These are phyloP conservation scores for Leucaena leucocephala DNA, from an alignment of 306 rosid genomes.

Conservation along the genomic window DNA sequence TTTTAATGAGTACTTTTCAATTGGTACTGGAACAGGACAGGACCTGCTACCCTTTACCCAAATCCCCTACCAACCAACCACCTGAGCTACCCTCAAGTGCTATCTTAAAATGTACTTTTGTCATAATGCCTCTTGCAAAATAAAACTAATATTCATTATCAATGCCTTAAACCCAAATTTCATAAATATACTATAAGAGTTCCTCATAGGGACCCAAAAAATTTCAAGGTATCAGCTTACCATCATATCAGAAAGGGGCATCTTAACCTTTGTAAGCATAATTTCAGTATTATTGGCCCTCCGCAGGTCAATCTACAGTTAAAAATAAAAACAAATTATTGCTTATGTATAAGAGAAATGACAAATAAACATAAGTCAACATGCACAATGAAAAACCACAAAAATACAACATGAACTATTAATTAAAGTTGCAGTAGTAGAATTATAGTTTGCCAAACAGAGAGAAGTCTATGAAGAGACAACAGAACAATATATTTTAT, in stretches of 20 bases:
- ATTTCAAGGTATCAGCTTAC: constrained; percentile 54
- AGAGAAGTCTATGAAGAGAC: constrained; percentile 17
- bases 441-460: constrained; percentile 19
- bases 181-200: neutral
- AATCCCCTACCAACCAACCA: neutral
- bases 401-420: neutral
- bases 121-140: constrained; percentile 28
- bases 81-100: neutral
- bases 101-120: neutral
- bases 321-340: neutral
- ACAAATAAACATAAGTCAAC: neutral
- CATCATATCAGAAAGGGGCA: constrained; percentile 98
- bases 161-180: constrained; percentile 34
- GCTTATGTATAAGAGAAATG: constrained; percentile 27
- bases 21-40: neutral
- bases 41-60: neutral
- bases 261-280: constrained; percentile 98
- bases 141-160: neutral
- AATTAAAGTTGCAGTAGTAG: neutral
- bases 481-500: constrained; percentile 1
- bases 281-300: constrained; percentile 96
- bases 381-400: neutral
- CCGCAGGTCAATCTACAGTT: constrained; percentile 74
- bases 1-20: neutral
- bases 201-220: constrained; percentile 20